These are phyloP conservation scores for Eucalyptus brandiana DNA, from an alignment of 345 rosid genomes.

Conservation along the genomic window DNA sequence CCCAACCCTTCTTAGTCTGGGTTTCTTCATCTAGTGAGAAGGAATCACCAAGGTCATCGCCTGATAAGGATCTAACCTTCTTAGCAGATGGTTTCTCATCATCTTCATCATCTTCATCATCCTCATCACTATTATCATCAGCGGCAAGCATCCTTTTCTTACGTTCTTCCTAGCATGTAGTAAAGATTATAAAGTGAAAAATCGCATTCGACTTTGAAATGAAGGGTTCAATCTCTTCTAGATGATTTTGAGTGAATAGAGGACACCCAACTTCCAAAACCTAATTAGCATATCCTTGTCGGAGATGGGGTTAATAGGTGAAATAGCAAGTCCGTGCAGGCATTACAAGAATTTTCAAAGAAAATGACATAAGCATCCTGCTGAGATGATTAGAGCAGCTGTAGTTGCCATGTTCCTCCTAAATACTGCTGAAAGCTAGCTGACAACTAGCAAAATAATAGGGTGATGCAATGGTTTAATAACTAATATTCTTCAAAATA, in stretches of 20 bases:
- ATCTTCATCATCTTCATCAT: conserved; percentile 51
- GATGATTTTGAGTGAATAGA: neutral
- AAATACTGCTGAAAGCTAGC: neutral
- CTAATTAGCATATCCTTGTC: neutral
- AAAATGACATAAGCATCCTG: neutral
- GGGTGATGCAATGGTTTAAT: neutral
- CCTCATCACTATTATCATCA: conserved; percentile 70
- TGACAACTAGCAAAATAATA: neutral
- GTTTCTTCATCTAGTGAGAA: conserved; percentile 54
- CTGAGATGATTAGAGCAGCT: neutral
- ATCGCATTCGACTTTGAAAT: neutral
- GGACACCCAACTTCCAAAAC: neutral
- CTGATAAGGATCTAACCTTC: conserved; percentile 39
- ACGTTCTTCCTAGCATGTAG: conserved; percentile 58
- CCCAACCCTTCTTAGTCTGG: conserved; percentile 55
- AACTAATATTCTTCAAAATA: neutral
- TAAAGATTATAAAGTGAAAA: neutral
- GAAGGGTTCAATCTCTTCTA: neutral
- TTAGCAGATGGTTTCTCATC: conserved; percentile 17
- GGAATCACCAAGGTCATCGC: conserved; percentile 93
- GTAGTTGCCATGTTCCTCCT: neutral
- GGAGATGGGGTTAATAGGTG: neutral
- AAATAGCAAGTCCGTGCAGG: neutral
- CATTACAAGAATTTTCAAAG: neutral
- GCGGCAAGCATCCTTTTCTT: conserved; percentile 68